phyloP scores from a whole-genome alignment of 1,284 basidiomycete species.

The Ganoderma meredithae region DNA sequence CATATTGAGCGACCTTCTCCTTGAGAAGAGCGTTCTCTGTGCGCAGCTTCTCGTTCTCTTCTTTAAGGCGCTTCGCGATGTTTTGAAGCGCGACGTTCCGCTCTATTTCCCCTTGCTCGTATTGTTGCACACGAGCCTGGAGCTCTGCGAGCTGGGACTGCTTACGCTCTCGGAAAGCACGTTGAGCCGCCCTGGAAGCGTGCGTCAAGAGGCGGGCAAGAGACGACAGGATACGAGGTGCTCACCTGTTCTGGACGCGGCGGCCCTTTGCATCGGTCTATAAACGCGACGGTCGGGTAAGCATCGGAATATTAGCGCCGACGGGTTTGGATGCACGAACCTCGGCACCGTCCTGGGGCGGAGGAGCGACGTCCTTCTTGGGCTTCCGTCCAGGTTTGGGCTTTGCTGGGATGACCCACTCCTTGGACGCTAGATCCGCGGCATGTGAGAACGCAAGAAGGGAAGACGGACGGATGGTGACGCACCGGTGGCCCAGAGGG shows the following conservation, averaged over 20 bases:
- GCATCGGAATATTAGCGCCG: conserved; percentile 30
- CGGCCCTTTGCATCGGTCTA: conserved; percentile 64
- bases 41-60: conserved; percentile 82
- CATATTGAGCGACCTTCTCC: conserved; percentile 63
- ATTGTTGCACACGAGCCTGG: conserved; percentile 85
- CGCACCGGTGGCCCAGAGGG: conserved; percentile 60
- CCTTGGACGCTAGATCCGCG: conserved; percentile 73
- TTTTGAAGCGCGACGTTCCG: conserved; percentile 88
- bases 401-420: conserved; percentile 91
- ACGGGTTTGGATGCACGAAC: conserved; percentile 43
- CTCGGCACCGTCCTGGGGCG: conserved; percentile 52
- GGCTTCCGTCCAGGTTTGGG: conserved; percentile 92
- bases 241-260: conserved; percentile 80
- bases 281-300: conserved; percentile 32
- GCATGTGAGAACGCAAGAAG: conserved; percentile 42
- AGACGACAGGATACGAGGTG: conserved; percentile 20
- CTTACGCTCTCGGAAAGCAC: conserved; percentile 90
- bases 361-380: conserved; percentile 65
- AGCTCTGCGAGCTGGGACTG: conserved; percentile 91
- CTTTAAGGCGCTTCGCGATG: conserved; percentile 86
- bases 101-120: conserved; percentile 91
- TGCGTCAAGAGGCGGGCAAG: conserved; percentile 8
- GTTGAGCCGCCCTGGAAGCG: conserved; percentile 78
- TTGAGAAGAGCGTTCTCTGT: conserved; percentile 68
- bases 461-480: conserved; percentile 21